Conservation (phyloP, 1,284 basidiomycete genomes). For the Ustilago hordei region DNA sequence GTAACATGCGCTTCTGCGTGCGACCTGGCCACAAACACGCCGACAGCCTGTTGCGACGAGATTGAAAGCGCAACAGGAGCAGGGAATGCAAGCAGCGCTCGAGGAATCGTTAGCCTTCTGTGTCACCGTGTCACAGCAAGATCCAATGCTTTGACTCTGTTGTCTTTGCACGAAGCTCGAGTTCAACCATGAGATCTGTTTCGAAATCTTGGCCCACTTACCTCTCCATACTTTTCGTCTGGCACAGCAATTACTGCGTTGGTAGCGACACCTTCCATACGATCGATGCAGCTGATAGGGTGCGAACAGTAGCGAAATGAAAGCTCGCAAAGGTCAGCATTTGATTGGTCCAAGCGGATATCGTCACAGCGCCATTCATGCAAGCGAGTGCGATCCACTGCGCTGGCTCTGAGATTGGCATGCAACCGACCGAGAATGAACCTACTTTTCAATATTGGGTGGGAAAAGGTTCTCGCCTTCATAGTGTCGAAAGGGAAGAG, state of each 20-base stretch:
- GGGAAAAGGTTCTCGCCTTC: slow-evolving; percentile 75
- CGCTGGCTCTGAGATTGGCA: neutral
- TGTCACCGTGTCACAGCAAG: slow-evolving; percentile 4
- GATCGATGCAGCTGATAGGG: slow-evolving; percentile 73
- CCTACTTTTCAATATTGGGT: slow-evolving; percentile 81
- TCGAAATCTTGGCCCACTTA: slow-evolving; percentile 16
- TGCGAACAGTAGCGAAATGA: slow-evolving; percentile 15
- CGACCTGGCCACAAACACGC: slow-evolving; percentile 53
- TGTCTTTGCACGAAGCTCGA: neutral
- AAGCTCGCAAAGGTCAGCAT: slow-evolving; percentile 14
- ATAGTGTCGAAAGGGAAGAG: neutral
- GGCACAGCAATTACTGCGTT: slow-evolving; percentile 82
- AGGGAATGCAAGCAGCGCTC: neutral
- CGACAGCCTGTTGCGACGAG: slow-evolving; percentile 42
- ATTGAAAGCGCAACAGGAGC: neutral
- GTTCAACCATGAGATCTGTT: neutral
- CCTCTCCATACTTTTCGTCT: slow-evolving; percentile 71
- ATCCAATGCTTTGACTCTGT: slow-evolving; percentile 5
- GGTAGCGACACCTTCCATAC: slow-evolving; percentile 77
- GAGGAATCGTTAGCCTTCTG: neutral
- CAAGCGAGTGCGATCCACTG: neutral
- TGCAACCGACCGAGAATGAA: slow-evolving; percentile 4
- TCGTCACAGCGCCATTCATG: neutral
- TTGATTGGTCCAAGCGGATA: slow-evolving; percentile 2
- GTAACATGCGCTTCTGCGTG: slow-evolving; percentile 30